Conservation (phyloP, 805 yeast genomes). For the Komagataella pastoris region DNA sequence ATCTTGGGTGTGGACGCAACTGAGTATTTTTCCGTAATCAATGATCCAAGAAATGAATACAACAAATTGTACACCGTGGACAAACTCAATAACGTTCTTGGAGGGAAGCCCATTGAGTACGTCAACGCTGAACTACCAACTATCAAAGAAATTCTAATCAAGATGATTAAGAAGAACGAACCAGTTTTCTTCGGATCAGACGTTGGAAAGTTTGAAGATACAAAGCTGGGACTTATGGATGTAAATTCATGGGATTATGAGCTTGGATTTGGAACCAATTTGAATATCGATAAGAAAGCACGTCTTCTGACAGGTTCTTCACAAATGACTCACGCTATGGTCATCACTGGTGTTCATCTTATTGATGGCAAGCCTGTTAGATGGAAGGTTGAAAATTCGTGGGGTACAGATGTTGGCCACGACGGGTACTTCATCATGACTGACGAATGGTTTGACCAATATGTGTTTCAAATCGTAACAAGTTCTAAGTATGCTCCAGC, state of each 20-base stretch:
- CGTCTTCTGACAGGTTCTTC: slow-evolving; percentile 27
- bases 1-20: slow-evolving; percentile 38
- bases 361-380: slow-evolving; percentile 51
- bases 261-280: slow-evolving; percentile 31
- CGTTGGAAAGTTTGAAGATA: slow-evolving; percentile 63
- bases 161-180: slow-evolving; percentile 57
- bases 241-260: slow-evolving; percentile 56
- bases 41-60: slow-evolving; percentile 73
- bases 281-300: slow-evolving; percentile 20
- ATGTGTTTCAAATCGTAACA: slow-evolving; percentile 56
- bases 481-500: slow-evolving; percentile 19
- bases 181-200: slow-evolving; percentile 86
- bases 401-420: slow-evolving; percentile 63
- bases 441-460: slow-evolving; percentile 64
- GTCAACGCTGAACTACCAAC: slow-evolving; percentile 53
- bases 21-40: slow-evolving; percentile 51
- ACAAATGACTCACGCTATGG: slow-evolving; percentile 88
- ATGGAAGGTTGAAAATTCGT: slow-evolving; percentile 70
- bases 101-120: slow-evolving; percentile 62
- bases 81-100: slow-evolving; percentile 61
- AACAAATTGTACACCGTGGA: slow-evolving; percentile 63
- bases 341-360: slow-evolving; percentile 68
- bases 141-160: slow-evolving; percentile 50
- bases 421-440: slow-evolving; percentile 65
- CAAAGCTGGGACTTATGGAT: slow-evolving; percentile 57